These are phyloP conservation scores for Balamuthia mandrillaris DNA, from an alignment of 208 protist species.

Conservation along the genomic window DNA sequence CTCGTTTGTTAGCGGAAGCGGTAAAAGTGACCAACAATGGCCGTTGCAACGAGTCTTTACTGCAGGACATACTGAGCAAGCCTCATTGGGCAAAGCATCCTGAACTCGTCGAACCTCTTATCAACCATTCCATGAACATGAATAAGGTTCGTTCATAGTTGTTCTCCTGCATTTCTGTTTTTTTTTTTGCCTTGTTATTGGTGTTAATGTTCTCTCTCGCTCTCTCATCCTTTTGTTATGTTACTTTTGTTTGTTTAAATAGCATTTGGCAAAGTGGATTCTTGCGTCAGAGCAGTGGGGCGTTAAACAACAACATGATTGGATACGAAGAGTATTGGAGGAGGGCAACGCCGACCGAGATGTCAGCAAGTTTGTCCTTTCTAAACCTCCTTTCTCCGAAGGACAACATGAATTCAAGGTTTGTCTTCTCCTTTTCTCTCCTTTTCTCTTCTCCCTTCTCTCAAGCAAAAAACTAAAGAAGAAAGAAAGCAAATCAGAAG, in stretches of 20 bases:
- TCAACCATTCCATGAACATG: conserved; percentile 5
- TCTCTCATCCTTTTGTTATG: neutral
- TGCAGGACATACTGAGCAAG: conserved; percentile 20
- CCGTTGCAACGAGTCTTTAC: neutral
- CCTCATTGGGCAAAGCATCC: neutral
- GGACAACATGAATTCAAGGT: conserved; percentile 2
- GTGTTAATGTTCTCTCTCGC: neutral
- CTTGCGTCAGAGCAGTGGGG: neutral
- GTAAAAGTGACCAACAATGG: neutral
- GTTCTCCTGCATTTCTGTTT: neutral
- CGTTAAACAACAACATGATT: neutral
- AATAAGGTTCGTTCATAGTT: neutral
- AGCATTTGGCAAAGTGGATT: conserved; percentile 1
- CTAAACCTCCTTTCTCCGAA: conserved; percentile 8
- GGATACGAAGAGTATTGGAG: neutral
- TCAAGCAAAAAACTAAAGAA: too few relatives aligned
- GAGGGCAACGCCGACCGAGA: conserved; percentile 18
- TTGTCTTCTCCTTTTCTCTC: too few relatives aligned
- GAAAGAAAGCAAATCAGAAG: too few relatives aligned
- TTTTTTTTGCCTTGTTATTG: neutral
- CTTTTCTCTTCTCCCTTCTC: too few relatives aligned
- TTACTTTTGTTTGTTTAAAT: neutral
- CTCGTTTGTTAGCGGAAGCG: neutral
- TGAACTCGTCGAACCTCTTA: neutral
- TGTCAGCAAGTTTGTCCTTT: conserved; percentile 5